Conservation (phyloP, 1,284 basidiomycete species). For the Phylloboletellus chloephorus region DNA sequence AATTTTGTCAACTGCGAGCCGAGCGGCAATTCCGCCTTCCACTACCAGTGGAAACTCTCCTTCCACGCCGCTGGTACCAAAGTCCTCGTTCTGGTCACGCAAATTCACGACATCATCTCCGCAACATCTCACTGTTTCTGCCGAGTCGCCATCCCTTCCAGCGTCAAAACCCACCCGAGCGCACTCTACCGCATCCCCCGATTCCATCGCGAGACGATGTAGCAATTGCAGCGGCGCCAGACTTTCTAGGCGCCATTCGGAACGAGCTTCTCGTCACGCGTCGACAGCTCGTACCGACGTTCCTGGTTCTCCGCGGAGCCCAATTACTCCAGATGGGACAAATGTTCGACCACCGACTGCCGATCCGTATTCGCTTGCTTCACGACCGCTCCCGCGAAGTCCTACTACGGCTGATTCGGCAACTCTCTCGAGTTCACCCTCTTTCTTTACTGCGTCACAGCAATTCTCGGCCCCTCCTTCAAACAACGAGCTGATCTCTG, state of each 20-base stretch:
- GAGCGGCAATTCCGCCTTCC: slow-evolving; percentile 34
- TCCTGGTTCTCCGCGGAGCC: slow-evolving; percentile 16
- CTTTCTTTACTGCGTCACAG: slow-evolving; percentile 24
- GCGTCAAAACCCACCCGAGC: slow-evolving; percentile 42
- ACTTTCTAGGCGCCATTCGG: slow-evolving; percentile 50
- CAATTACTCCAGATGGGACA: slow-evolving; percentile 3
- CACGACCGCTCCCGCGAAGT: slow-evolving; percentile 16
- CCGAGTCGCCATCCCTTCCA: slow-evolving; percentile 41
- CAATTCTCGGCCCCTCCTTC: slow-evolving; percentile 17
- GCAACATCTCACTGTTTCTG: slow-evolving; percentile 21
- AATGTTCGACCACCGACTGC: slow-evolving; percentile 19
- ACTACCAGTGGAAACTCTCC: slow-evolving; percentile 15
- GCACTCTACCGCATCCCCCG: slow-evolving; percentile 31
- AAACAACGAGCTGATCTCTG: slow-evolving; percentile 10
- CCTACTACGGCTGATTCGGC: slow-evolving; percentile 29
- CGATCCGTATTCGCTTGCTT: slow-evolving; percentile 13
- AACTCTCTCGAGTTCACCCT: slow-evolving; percentile 19
- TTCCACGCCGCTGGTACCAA: slow-evolving; percentile 43
- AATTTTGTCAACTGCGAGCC: slow-evolving; percentile 37
- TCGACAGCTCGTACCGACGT: slow-evolving; percentile 12
- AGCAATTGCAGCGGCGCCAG: slow-evolving; percentile 33
- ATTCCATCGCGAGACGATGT: slow-evolving; percentile 21
- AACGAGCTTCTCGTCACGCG: slow-evolving; percentile 32
- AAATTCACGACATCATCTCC: slow-evolving; percentile 29
- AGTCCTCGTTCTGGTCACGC: slow-evolving; percentile 51